These are phyloP conservation scores for Carallia brachiata DNA, from an alignment of 345 rosid genomes.

Conservation along the genomic window DNA sequence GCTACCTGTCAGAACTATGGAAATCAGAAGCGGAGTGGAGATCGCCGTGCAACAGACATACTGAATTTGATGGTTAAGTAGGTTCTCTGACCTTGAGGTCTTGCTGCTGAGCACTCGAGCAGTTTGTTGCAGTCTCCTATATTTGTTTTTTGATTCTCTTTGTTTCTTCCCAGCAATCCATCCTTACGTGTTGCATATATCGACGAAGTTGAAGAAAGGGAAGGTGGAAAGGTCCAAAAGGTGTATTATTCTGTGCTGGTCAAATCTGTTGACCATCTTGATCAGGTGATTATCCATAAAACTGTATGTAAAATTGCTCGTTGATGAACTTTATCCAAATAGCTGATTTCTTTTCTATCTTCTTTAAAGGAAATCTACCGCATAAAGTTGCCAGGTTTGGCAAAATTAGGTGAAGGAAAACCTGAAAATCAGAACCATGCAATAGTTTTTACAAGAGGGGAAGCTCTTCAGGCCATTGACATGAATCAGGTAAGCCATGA, in stretches of 20 bases:
- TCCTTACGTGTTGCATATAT: conserved; percentile 95
- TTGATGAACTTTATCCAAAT: background rate
- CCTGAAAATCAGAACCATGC: conserved; percentile 99
- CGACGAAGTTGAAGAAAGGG: conserved; percentile 94
- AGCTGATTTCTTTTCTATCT: conserved; percentile 20
- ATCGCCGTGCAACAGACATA: conserved; percentile 92
- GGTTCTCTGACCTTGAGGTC: conserved; percentile 26
- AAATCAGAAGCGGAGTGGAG: conserved; percentile 87
- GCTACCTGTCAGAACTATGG: conserved; percentile 98
- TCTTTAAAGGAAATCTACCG: conserved; percentile 82
- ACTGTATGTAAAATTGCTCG: conserved; percentile 9
- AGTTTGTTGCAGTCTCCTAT: conserved; percentile 12
- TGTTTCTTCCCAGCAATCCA: conserved; percentile 63
- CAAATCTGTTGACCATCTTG: conserved; percentile 85
- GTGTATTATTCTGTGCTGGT: conserved; percentile 88
- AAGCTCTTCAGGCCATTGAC: conserved; percentile 96
- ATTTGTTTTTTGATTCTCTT: conserved; percentile 19
- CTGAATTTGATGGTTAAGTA: conserved; percentile 98
- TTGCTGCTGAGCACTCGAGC: conserved; percentile 2
- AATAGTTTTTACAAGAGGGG: conserved; percentile 84
- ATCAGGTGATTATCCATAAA: conserved; percentile 60
- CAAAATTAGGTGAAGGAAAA: conserved; percentile 94
- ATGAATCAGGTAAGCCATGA: conserved; percentile 76
- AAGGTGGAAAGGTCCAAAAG: conserved; percentile 62
- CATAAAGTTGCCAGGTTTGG: conserved; percentile 82